Percentiles rank a stretch among this genome's conserved stretches.
Evolutionary conservation across 352 stramenopile genomes (phyloP).

Genomic region (Globisporangium recalcitrans): DNA sequence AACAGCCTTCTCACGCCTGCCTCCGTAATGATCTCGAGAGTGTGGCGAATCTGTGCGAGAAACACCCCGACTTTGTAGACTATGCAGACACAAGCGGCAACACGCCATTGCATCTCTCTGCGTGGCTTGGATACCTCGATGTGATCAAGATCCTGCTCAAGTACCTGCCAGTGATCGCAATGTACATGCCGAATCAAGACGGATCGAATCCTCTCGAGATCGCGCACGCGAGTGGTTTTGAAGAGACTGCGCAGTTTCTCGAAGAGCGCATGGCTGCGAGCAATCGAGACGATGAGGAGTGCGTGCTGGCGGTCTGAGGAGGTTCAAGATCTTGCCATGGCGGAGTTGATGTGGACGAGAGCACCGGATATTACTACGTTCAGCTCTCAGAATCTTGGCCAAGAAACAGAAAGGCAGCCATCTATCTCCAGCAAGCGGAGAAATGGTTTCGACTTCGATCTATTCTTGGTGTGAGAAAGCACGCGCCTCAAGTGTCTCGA

Average conservation of each 20-base stretch:
- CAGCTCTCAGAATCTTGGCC: background rate
- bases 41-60: conserved; percentile 42
- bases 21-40: conserved; percentile 43
- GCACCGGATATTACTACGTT: background rate
- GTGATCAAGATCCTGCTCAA: conserved; percentile 30
- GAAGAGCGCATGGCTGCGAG: conserved; percentile 7
- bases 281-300: background rate
- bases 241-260: conserved; percentile 22
- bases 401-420: background rate
- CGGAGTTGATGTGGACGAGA: background rate
- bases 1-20: conserved; percentile 52
- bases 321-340: background rate
- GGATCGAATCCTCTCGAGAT: conserved; percentile 38
- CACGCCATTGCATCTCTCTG: conserved; percentile 56
- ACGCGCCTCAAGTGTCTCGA: background rate
- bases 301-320: background rate
- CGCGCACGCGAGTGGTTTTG: conserved; percentile 28
- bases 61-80: conserved; percentile 61
- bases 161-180: conserved; percentile 37
- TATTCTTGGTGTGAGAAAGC: background rate
- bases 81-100: conserved; percentile 64
- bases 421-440: background rate
- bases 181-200: conserved; percentile 52
- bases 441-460: conserved; percentile 7
- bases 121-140: conserved; percentile 33